phyloP scores from a whole-genome alignment of 2,329 filamentous ascomycete species.

The Ilyonectria destructans region DNA sequence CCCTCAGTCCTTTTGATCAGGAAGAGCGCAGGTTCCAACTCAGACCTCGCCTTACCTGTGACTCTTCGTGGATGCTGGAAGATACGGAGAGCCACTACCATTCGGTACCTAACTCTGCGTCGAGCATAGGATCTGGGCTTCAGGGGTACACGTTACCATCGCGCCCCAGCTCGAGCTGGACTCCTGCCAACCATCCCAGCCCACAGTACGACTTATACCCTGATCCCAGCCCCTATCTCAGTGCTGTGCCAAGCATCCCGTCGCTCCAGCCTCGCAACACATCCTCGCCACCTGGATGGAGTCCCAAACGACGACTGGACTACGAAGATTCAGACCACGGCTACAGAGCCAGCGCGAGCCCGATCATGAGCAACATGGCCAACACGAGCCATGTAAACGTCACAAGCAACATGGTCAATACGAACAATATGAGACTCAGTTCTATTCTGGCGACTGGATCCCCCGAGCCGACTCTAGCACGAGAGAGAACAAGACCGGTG shows the following conservation, averaged over 20 bases:
- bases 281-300: constrained; percentile 33
- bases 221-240: constrained; percentile 40
- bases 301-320: constrained; percentile 43
- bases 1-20: constrained; percentile 28
- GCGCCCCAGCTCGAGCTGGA: constrained; percentile 45
- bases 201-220: constrained; percentile 40
- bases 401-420: constrained; percentile 27
- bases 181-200: constrained; percentile 32
- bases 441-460: constrained; percentile 34
- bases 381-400: background rate
- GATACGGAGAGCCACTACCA: constrained; percentile 40
- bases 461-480: constrained; percentile 40
- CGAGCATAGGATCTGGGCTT: constrained; percentile 49
- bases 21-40: constrained; percentile 39
- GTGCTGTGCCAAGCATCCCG: constrained; percentile 41
- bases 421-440: constrained; percentile 35
- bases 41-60: constrained; percentile 46
- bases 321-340: constrained; percentile 38
- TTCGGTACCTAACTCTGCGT: constrained; percentile 49
- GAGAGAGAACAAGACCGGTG: constrained; percentile 13
- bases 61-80: constrained; percentile 42
- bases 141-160: constrained; percentile 48
- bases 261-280: constrained; percentile 31
- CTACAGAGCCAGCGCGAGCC: constrained; percentile 44
- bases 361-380: constrained; percentile 36